Evolutionary conservation across 768 basidiomycete species (phyloP), one percentile per base, ranked within the genome.

Genomic region (Coprinopsis sp.): DNA sequence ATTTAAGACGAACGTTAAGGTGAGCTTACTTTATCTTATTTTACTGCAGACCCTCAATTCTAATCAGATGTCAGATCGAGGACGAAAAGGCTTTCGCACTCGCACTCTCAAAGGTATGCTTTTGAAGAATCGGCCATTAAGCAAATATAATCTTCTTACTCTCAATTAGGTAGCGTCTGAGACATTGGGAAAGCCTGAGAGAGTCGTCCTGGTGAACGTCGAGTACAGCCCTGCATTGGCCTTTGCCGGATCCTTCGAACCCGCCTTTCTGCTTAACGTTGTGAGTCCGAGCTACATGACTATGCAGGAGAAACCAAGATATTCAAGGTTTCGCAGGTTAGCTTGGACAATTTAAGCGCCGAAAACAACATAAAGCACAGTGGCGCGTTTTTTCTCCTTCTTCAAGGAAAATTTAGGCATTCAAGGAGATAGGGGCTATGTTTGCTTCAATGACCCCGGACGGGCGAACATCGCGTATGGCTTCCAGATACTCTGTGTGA

Each of bases 171-270:
- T 12, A 5, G 33, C 14, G 12, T 29, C 8, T 29, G 4, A 44
- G 11, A n/a, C 30, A 16, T n/a, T 14, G 29, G 21, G 33, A 37
- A 43, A 36, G 28, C 25, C 13, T 33, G 22, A 30, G 5, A 33
- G n/a, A 65, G 83, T 53, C 46, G 92, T 92, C 82, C 18, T 78
- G 71, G 59, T 93, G 86, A 42, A 96, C 88, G 6, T 76, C 77
- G 42, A 79, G 76, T 11, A 93, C 62, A 45, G 81, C 53, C 79
- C 85, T 43, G 70, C 67, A 27, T 70, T 86, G 49, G 72, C 79
- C 3, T 86, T 79, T 55, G 68, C 53, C n/a, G 84, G 84, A 12
- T 76, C 76, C 3, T 76, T 83, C 44, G 83, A 85, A 12, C 84
- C 84, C 18, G 79, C 83, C 3, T 76, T 84, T 62, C 65, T 74